These are phyloP conservation scores for Sarocladiaceae sp. DNA, from an alignment of 2,329 filamentous ascomycete species.

Conservation along the genomic window DNA sequence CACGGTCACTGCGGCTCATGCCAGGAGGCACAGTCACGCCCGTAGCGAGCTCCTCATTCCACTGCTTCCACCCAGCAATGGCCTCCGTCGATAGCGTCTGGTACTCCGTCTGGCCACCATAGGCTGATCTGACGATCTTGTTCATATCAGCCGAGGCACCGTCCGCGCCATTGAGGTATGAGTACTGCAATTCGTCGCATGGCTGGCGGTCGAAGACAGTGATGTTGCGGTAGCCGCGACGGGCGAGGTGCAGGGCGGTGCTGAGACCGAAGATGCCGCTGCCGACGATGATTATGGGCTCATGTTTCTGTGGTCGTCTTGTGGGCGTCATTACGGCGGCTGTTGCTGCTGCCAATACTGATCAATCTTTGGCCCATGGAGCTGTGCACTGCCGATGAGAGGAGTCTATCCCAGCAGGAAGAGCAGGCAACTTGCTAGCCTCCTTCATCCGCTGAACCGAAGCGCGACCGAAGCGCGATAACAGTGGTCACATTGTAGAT, in stretches of 20 bases:
- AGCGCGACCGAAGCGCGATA: no score
- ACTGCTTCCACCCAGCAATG: conserved; percentile 35
- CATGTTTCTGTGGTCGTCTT: neutral
- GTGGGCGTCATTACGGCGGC: no score
- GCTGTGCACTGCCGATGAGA: no score
- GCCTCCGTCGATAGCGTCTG: conserved; percentile 40
- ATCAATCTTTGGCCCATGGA: no score
- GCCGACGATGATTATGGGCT: conserved; percentile 19
- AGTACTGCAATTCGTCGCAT: conserved; percentile 35
- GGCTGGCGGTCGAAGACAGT: conserved; percentile 45
- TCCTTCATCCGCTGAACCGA: no score
- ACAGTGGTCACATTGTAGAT: no score
- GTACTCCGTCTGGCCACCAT: conserved; percentile 38
- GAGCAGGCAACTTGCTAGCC: no score
- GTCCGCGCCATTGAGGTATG: conserved; percentile 35
- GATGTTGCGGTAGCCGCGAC: conserved; percentile 39
- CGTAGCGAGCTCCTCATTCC: conserved; percentile 36
- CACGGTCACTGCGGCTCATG: conserved; percentile 27
- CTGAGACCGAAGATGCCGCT: conserved; percentile 30
- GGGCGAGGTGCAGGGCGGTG: conserved; percentile 26
- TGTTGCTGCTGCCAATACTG: no score
- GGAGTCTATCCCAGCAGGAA: no score
- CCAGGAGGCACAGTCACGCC: conserved; percentile 28
- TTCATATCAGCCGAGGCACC: conserved; percentile 38
- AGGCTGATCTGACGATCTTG: conserved; percentile 34